Base-by-base conservation (phyloP, 2,329 filamentous ascomycete genomes). In the Pseudocercospora pini-densiflorae region DNA sequence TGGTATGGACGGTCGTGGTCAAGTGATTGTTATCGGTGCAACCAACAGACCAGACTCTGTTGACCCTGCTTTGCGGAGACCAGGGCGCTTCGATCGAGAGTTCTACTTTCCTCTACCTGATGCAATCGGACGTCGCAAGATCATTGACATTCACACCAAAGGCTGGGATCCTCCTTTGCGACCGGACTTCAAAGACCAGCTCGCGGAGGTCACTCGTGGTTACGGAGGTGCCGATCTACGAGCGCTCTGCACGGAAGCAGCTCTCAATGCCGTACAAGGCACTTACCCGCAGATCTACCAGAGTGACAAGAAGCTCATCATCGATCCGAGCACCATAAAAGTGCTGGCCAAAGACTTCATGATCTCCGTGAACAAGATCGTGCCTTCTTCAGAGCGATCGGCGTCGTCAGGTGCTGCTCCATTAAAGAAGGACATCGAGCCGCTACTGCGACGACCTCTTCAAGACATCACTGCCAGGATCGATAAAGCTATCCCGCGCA, bases 21-120 rank as follows among this genome's bases (percentile, higher is more conserved):
- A 99, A 79, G 95, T 99, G 67, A 97, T 99, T 77, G 94, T 99
- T 40, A 98, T 99, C 74, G 95, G 95, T 71, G 95, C 95, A n/a
- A 99, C 94, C 65, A 99, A 99, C 78, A 89, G 94, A 70, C 94
- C 95, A 0, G 94, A 98, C 79, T 97, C 95, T 61, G 94, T 99
- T 68, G 94, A 99, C 78, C 94, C 94, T 71, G 94, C 94, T n/a
- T 85, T 99, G 65, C 90, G 95, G 67, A 90, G 94, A 59, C 94
- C 95, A 21, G 96, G 95, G 51, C 91, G 95, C 60, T 99, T 99
- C 76, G 95, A 99, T 77, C 87, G 95, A 78, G 96, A 99, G 79
- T 99, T 99, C 75, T 98, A 98, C 81, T 99, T 99, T 76, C 94
- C 95, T 0, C 84, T 99, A 33, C 95, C 95, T 0, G 92, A 94